Evolutionary conservation across 179 eudicot species (phyloP), one percentile per base, ranked within the genome.

Genomic region (Gypsophila paniculata): DNA sequence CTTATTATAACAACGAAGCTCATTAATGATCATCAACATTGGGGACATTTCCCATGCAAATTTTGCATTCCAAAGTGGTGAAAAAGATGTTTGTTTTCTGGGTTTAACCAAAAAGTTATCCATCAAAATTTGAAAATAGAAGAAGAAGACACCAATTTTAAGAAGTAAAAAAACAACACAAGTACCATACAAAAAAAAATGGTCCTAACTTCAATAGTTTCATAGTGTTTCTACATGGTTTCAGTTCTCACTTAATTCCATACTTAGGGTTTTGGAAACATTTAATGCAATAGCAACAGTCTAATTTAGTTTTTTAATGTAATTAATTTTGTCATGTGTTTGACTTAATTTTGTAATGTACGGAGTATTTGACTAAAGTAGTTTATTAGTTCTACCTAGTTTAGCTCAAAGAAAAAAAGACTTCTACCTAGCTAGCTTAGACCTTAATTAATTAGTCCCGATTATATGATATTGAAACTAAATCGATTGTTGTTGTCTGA

Each of bases 11-110:
- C 81, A 78, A 85, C 81, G 75, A 85, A 59, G 83, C 72, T 83
- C 87, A 88, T 85, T 65, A 85, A 86, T 87, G 84, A 55, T 53
- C 70, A 65, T 54, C 59, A 21, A 86, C 85, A 74, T 86, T 69
- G 90, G 76, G 77, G 85, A 15, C 68, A 36, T 19, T 19, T 63
- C 38, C 67, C 44, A 46, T 80, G 70, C 82, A 76, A 68, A 85
- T 81, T 83, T 84, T 76, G 80, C 73, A 74, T 77, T 84, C 80
- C 78, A 79, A 87, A 88, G 82, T 68, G 82, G 8, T 42, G 46
- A 42, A 71, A 87, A 82, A 89, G 95, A 89, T 89, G 95, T 89
- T 88, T 89, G 95, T 86, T 87, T 87, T 84, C 77, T 78, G 22
- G 78, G 65, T 70, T 59, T 34, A 69, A 70, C 55, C 72, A 34